Base-by-base conservation (phyloP, 257 asterid genomes). In the Orobanche coerulescens region DNA sequence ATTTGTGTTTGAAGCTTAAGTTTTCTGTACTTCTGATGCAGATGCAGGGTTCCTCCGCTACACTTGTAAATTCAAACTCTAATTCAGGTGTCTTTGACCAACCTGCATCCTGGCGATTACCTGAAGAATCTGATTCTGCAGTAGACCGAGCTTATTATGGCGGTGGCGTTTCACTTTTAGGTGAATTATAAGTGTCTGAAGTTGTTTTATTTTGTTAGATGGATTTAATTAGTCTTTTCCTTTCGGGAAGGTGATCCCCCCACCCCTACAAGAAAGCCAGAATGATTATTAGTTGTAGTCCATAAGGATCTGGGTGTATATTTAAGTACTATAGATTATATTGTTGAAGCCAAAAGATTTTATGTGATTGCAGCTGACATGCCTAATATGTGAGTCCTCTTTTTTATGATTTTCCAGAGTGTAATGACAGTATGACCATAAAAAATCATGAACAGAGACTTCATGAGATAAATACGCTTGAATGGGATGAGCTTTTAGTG, bases 401-500 rank as follows among this genome's bases (percentile, higher is more conserved):
- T 60, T 63, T 60, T 53, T 40, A 50, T 73, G 50, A 73, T 71
- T 76, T 71, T 62, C 68, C 89, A 92, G 98, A 74, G 42, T 76
- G 33, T 56, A 71, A 74, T 58, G 79, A 69, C 63, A 73, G 64
- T 44, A 28, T 66, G 76, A 77, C 78, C 24, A 31, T 76, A 20
- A 75, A 80, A 75, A 74, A 74, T 73, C 91, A 93, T 58, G 86
- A 83, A 71, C 79, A 75, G 82, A 84, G 74, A 67, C 94, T 93
- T 68, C 86, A 71, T 55, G 97, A 89, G 72, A 83, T 93, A 64
- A 93, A 93, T 75, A 93, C 97, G 6, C 90, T 93, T 40, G 98
- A 93, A 42, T 93, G 98, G 98, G 98, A 93, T 65, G 98, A 93
- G 72, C 98, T 93, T 79, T 58, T 88, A 79, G 82, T 60, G 63